phyloP scores from a whole-genome alignment of 805 yeast species.

The Metschnikowia borealis region DNA sequence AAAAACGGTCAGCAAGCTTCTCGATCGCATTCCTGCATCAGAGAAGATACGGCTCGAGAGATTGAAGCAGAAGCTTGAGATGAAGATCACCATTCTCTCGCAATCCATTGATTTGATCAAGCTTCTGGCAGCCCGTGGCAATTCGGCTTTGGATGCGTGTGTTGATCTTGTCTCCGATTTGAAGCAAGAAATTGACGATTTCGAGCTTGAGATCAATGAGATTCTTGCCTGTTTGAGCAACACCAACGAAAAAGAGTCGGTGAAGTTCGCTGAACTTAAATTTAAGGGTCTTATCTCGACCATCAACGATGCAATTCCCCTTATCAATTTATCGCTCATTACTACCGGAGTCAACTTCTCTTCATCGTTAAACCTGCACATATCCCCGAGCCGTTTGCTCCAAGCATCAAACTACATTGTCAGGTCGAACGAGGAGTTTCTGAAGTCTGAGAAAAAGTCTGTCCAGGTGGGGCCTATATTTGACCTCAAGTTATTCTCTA shows the following conservation, averaged over 20 bases:
- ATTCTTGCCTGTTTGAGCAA: conserved; percentile 31
- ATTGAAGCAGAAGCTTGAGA: conserved; percentile 44
- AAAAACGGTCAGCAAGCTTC: conserved; percentile 53
- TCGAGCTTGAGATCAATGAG: conserved; percentile 46
- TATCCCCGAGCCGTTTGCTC: conserved; percentile 64
- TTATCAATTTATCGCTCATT: conserved; percentile 58
- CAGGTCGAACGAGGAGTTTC: conserved; percentile 31
- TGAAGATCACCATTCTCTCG: conserved; percentile 57
- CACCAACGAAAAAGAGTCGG: conserved; percentile 33
- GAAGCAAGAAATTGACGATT: conserved; percentile 53
- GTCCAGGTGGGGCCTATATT: conserved; percentile 57
- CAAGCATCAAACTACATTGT: conserved; percentile 52
- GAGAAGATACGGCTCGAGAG: conserved; percentile 45
- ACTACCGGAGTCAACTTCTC: conserved; percentile 64
- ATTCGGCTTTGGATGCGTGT: conserved; percentile 53
- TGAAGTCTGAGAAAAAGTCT: not conserved
- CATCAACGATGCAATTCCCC: conserved; percentile 67
- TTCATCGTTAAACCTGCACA: conserved; percentile 44
- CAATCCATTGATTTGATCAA: conserved; percentile 66
- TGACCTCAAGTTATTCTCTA: conserved; percentile 52
- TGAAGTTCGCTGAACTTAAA: conserved; percentile 44
- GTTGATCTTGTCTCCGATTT: conserved; percentile 51
- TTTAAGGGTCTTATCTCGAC: conserved; percentile 46
- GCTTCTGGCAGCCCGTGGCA: conserved; percentile 58
- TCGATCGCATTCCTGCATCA: conserved; percentile 51